These are phyloP conservation scores for Trichomonas tenax DNA, from an alignment of 208 protist species.

Conservation along the genomic window DNA sequence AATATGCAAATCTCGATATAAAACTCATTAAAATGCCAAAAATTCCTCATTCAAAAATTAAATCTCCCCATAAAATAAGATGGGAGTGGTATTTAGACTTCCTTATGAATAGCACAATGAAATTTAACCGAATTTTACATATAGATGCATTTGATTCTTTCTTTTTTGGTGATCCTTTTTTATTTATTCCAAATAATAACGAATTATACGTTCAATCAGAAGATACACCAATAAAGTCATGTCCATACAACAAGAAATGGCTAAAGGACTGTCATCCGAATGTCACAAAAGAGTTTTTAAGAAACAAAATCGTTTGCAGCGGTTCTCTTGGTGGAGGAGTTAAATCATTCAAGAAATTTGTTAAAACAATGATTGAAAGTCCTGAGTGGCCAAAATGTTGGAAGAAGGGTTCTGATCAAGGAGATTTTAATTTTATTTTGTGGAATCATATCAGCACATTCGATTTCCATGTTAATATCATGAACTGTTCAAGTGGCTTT, in stretches of 20 bases:
- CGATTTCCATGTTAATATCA: neutral
- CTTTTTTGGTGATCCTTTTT: slow-evolving; percentile 15
- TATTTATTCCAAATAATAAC: neutral
- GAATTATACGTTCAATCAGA: neutral
- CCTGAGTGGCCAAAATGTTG: neutral
- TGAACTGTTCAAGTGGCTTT: neutral
- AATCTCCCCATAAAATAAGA: neutral
- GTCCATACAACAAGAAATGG: neutral
- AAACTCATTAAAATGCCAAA: neutral
- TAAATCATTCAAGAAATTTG: neutral
- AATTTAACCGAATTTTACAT: neutral
- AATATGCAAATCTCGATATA: neutral
- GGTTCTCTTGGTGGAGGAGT: neutral
- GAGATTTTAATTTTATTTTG: slow-evolving; percentile 19
- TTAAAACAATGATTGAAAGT: neutral
- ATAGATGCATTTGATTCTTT: neutral
- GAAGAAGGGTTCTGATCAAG: neutral
- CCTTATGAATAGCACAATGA: neutral
- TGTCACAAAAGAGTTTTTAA: neutral
- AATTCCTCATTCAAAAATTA: neutral
- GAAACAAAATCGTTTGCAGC: neutral
- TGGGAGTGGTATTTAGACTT: neutral
- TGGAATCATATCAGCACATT: neutral
- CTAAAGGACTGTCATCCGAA: neutral
- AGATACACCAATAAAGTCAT: neutral